A percentile compares a stretch with the other conserved stretches of the same genome.
Evolutionary conservation across 352 stramenopile species (phyloP).

Genomic region (Phytophthora pisi): DNA sequence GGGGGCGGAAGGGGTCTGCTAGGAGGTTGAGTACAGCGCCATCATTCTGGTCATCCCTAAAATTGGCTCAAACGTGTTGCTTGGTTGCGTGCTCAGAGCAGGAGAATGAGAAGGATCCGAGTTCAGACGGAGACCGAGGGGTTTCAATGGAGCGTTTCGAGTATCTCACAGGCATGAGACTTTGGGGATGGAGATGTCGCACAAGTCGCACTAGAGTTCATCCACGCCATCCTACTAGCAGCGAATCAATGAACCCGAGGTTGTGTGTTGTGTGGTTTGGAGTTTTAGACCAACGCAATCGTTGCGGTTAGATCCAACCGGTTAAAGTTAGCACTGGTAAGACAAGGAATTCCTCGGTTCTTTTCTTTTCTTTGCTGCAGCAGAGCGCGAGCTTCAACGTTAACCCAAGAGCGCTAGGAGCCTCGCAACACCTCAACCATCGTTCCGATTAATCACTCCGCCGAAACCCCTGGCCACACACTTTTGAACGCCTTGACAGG

Average conservation of each 20-base stretch:
- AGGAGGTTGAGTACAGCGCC: constrained; percentile 1
- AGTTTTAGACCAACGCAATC: background rate
- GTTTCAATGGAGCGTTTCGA: constrained; percentile 36
- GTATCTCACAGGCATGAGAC: constrained; percentile 34
- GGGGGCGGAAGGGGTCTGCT: constrained; percentile 1
- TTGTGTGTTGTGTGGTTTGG: background rate
- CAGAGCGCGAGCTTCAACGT: background rate
- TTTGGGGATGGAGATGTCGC: constrained; percentile 21
- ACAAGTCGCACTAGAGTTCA: constrained; percentile 25
- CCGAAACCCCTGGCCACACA: constrained; percentile 18
- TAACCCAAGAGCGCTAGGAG: constrained; percentile 1
- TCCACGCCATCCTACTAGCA: constrained; percentile 4
- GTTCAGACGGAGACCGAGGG: constrained; percentile 17
- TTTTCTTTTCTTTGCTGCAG: background rate
- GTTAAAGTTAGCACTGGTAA: constrained; percentile 14
- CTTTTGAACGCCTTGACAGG: constrained; percentile 19
- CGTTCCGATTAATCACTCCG: constrained; percentile 24
- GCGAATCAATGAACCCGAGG: background rate
- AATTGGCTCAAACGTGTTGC: constrained; percentile 1
- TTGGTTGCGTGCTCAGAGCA: constrained; percentile 18
- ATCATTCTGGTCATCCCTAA: constrained; percentile 1
- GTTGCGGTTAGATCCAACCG: background rate
- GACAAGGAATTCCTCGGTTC: constrained; percentile 14
- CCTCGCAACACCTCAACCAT: constrained; percentile 10
- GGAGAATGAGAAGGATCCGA: constrained; percentile 6